A percentile compares a stretch with the other conserved stretches of the same genome.
Conservation (phyloP, 441 rosid genomes). For the Syzygium malaccense region DNA sequence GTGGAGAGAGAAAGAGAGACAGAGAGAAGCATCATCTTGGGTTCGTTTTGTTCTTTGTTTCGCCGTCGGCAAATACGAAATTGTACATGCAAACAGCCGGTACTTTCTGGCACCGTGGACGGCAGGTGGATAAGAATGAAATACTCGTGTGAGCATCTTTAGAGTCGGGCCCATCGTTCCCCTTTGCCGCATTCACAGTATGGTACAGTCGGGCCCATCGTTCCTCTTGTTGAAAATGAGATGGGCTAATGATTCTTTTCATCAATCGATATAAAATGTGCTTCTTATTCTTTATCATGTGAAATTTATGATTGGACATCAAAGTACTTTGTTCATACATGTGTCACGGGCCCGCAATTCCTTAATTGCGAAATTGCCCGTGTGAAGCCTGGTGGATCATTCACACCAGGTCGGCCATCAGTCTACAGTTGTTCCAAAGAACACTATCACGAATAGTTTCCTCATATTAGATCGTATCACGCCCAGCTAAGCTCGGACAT, state of each 20-base stretch:
- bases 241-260: neutral
- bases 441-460: no score
- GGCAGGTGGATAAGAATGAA: neutral
- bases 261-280: neutral
- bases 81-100: neutral
- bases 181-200: neutral
- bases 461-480: no score
- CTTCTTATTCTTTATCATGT: neutral
- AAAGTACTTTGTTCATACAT: neutral
- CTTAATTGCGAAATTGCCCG: no score
- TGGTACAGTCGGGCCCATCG: neutral
- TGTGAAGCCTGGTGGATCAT: no score
- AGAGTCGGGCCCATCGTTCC: neutral
- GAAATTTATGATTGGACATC: neutral
- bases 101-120: neutral
- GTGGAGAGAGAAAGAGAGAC: neutral
- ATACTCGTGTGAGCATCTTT: neutral
- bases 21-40: neutral
- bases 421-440: no score
- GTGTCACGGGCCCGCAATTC: neutral
- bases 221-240: neutral
- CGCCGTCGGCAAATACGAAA: neutral
- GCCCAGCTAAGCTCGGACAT: no score
- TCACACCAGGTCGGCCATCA: no score
- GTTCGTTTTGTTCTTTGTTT: neutral